These are phyloP conservation scores for Yamadazyma atlantica DNA, from an alignment of 1,139 yeast genomes.

Conservation along the genomic window DNA sequence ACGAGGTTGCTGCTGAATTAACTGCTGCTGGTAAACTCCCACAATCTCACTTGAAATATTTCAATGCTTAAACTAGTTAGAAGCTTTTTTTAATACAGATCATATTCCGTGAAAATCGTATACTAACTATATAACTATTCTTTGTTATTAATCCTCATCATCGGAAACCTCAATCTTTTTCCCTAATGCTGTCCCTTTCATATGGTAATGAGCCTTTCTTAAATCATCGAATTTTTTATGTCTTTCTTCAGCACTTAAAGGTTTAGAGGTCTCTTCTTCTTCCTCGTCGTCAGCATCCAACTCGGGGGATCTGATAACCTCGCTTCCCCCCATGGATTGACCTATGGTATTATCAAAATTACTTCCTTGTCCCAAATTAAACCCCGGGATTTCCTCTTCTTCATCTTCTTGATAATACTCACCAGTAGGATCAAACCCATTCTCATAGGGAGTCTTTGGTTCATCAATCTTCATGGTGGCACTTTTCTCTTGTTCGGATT, in stretches of 20 bases:
- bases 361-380: conserved; percentile 43
- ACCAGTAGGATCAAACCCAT: conserved; percentile 80
- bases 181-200: conserved; percentile 61
- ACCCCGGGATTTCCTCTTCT: conserved; percentile 58
- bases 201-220: conserved; percentile 75
- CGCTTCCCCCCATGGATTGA: conserved; percentile 39
- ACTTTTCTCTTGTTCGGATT: conserved; percentile 66
- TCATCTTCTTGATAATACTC: conserved; percentile 81
- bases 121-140: neutral
- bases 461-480: conserved; percentile 88
- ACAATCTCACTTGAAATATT: conserved; percentile 38
- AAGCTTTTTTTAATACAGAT: too few relatives aligned
- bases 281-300: conserved; percentile 27
- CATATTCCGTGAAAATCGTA: neutral
- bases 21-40: conserved; percentile 30
- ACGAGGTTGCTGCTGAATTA: conserved; percentile 48
- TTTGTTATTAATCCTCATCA: conserved; percentile 22
- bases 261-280: conserved; percentile 37
- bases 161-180: conserved; percentile 29
- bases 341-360: conserved; percentile 29
- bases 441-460: conserved; percentile 96
- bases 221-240: conserved; percentile 70
- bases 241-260: conserved; percentile 56
- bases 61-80: conserved; percentile 13
- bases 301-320: conserved; percentile 25